Percentiles rank a stretch among this genome's conserved stretches.
Evolutionary conservation across 805 yeast genomes (phyloP).

Genomic region (Kodamaea neixiangensis): DNA sequence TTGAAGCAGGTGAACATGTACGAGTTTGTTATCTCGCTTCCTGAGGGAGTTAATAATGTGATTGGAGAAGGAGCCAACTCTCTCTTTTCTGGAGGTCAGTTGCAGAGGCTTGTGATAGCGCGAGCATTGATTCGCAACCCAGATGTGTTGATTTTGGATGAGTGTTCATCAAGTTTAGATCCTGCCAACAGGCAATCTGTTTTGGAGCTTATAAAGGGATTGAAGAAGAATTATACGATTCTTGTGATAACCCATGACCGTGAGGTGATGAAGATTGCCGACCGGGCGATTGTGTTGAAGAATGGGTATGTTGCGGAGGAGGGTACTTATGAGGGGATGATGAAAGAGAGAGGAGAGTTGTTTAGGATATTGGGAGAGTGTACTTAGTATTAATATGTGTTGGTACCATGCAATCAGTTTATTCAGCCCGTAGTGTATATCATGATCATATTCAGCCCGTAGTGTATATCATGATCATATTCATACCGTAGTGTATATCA

Average conservation of each 20-base stretch:
- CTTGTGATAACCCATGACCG: constrained; percentile 74
- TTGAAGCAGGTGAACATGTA: constrained; percentile 51
- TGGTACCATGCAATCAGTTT: too few relatives aligned
- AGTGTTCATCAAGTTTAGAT: constrained; percentile 88
- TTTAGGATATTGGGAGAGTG: constrained; percentile 12
- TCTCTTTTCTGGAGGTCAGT: constrained; percentile 85
- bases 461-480: too few relatives aligned
- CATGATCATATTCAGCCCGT: too few relatives aligned
- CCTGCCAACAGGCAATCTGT: constrained; percentile 55
- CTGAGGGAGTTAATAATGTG: constrained; percentile 58
- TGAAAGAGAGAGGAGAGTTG: constrained; percentile 26
- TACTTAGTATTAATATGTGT: not conserved
- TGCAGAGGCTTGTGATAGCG: constrained; percentile 82
- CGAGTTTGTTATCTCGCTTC: constrained; percentile 55
- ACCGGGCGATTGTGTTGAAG: constrained; percentile 49
- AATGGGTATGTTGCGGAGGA: constrained; percentile 50
- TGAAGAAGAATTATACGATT: constrained; percentile 36
- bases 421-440: too few relatives aligned
- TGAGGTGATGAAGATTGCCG: constrained; percentile 63
- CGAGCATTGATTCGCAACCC: constrained; percentile 76
- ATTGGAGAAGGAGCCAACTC: constrained; percentile 50
- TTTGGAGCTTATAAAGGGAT: constrained; percentile 43
- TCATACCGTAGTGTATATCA: not conserved
- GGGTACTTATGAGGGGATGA: constrained; percentile 39
- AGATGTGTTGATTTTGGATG: constrained; percentile 71